These are phyloP conservation scores for Chenopodium suecicum DNA, from an alignment of 148 eudicot genomes.

Conservation along the genomic window DNA sequence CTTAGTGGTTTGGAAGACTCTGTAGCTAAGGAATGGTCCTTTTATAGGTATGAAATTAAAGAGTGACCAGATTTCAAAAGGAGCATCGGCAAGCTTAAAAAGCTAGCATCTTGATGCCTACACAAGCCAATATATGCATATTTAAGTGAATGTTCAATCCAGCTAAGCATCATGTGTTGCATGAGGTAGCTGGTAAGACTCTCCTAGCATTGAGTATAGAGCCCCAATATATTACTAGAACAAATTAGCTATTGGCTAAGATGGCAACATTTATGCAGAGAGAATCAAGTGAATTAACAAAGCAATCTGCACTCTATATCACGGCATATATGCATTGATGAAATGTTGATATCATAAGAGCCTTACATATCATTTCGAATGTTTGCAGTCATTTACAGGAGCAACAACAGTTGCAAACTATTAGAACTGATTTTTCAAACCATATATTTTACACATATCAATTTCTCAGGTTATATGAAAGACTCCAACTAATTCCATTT, in stretches of 20 bases:
- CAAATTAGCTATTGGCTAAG: background rate
- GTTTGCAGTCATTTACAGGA: background rate
- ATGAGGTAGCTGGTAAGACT: background rate
- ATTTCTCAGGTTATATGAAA: background rate
- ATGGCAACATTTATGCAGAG: background rate
- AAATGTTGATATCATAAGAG: background rate
- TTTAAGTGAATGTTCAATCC: too few relatives aligned
- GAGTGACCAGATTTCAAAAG: too few relatives aligned
- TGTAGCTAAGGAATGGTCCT: too few relatives aligned
- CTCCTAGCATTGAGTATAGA: background rate
- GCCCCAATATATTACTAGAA: background rate
- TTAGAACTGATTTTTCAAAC: background rate
- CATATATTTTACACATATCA: background rate
- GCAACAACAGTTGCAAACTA: background rate
- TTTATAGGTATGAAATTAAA: too few relatives aligned
- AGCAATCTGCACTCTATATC: background rate
- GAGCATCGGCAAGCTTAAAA: too few relatives aligned
- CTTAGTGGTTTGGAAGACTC: too few relatives aligned
- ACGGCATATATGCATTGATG: background rate
- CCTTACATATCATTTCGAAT: background rate
- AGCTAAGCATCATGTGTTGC: background rate
- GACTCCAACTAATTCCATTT: background rate
- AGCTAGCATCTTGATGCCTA: too few relatives aligned
- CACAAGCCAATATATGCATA: too few relatives aligned
- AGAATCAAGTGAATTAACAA: background rate